These are phyloP conservation scores for Piloderma croceum DNA, from an alignment of 768 basidiomycete genomes.

Conservation along the genomic window DNA sequence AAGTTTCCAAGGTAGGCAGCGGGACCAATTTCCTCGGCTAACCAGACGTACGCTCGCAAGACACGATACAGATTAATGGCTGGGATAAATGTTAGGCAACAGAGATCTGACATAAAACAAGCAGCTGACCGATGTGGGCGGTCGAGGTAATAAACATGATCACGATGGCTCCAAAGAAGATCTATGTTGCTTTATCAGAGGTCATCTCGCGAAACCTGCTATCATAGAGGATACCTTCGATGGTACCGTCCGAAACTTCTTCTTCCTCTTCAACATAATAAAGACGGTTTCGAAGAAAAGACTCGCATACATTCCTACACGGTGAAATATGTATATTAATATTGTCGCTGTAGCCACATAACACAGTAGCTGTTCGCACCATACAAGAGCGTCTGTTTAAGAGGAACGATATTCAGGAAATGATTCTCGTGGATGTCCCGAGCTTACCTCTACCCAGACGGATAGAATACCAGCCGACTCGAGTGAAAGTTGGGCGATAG, in stretches of 20 bases:
- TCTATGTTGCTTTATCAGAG: too few relatives aligned
- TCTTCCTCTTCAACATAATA: conserved; percentile 8
- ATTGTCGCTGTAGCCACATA: too few relatives aligned
- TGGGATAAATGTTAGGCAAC: conserved; percentile 1
- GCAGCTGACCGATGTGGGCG: conserved; percentile 13
- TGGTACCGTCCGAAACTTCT: conserved; percentile 6
- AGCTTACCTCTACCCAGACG: conserved; percentile 14
- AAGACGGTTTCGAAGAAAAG: conserved; percentile 13
- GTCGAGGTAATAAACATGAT: conserved; percentile 14
- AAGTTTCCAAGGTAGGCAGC: conserved; percentile 12
- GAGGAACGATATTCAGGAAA: neutral
- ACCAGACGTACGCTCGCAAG: conserved; percentile 14
- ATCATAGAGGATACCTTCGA: too few relatives aligned
- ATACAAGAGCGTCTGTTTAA: neutral
- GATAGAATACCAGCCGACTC: conserved; percentile 10
- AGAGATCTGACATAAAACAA: too few relatives aligned
- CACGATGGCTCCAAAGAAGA: conserved; percentile 8
- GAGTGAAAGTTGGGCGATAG: neutral
- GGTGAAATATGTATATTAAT: too few relatives aligned
- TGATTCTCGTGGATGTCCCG: neutral
- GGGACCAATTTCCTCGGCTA: conserved; percentile 6
- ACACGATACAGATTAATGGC: conserved; percentile 17
- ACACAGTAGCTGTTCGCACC: neutral
- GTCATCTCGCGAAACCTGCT: too few relatives aligned
- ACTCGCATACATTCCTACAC: conserved; percentile 12